phyloP scores from a whole-genome alignment of 306 rosid species.

The Boehmeria nivea region DNA sequence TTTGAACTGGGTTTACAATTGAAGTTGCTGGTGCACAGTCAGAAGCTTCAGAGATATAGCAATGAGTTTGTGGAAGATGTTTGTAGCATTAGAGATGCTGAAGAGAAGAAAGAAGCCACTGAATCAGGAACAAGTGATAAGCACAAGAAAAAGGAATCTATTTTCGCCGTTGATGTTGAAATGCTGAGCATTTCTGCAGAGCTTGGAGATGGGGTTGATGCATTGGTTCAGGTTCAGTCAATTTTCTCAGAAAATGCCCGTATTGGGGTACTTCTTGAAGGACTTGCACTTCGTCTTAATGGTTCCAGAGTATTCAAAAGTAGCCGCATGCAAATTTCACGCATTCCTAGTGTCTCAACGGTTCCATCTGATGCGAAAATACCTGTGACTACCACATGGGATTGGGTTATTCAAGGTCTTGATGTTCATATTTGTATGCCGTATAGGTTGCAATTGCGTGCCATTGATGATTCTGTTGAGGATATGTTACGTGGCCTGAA shows the following conservation, averaged over 20 bases:
- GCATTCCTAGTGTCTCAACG: constrained; percentile 63
- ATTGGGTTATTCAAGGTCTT: constrained; percentile 92
- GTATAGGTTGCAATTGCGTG: constrained; percentile 88
- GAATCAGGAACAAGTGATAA: constrained; percentile 60
- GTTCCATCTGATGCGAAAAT: constrained; percentile 46
- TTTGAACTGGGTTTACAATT: constrained; percentile 71
- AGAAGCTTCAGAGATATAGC: constrained; percentile 54
- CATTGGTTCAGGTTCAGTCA: constrained; percentile 84
- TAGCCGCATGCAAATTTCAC: constrained; percentile 97
- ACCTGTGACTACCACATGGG: constrained; percentile 61
- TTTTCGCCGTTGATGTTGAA: constrained; percentile 92
- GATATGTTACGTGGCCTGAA: constrained; percentile 87
- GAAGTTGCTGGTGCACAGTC: constrained; percentile 67
- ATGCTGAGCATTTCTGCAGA: constrained; percentile 73
- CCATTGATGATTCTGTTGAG: constrained; percentile 90
- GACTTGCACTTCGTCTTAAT: constrained; percentile 72
- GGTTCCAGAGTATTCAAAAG: constrained; percentile 78
- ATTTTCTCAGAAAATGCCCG: constrained; percentile 98
- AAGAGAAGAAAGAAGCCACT: constrained; percentile 46
- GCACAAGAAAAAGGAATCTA: constrained; percentile 78
- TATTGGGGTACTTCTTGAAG: constrained; percentile 95
- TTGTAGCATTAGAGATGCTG: constrained; percentile 36
- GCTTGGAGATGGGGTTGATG: constrained; percentile 94
- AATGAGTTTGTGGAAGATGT: constrained; percentile 35
- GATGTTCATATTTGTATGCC: constrained; percentile 94